Evolutionary conservation across 306 rosid species (phyloP).

Genomic region (Cicer pinnatifidum): DNA sequence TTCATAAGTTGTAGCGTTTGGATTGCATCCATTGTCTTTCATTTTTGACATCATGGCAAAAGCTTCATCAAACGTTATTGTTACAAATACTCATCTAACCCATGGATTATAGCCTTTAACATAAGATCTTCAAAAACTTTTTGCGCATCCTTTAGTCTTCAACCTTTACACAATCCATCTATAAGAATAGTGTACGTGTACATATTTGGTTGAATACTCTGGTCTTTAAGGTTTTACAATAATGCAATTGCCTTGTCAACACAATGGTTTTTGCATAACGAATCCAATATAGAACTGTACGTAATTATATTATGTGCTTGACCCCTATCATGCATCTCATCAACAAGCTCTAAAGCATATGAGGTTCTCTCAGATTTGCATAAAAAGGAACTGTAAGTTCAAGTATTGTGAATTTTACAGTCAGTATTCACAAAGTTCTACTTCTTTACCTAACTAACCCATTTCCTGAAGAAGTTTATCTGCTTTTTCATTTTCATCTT

Average conservation of each 20-base stretch:
- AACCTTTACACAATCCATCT: background rate
- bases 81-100: background rate
- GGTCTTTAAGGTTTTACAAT: background rate
- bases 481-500: too few species aligned
- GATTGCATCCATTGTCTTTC: background rate
- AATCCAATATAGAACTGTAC: background rate
- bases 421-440: too few species aligned
- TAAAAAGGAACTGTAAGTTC: background rate
- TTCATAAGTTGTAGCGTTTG: background rate
- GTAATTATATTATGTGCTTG: background rate
- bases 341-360: background rate
- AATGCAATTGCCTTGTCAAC: conserved; percentile 18
- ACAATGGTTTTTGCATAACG: conserved; percentile 8
- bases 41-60: background rate
- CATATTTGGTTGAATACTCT: background rate
- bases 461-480: too few species aligned
- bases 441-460: too few species aligned
- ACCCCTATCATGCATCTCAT: background rate
- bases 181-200: background rate
- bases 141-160: background rate
- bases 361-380: background rate
- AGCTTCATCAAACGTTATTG: background rate
- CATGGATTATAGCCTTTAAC: background rate
- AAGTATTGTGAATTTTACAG: background rate
- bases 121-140: background rate